Percentiles rank a stretch among this genome's conserved stretches.
These are phyloP conservation scores for Nicotiana paniculata DNA, from an alignment of 257 asterid species.

Conservation along the genomic window DNA sequence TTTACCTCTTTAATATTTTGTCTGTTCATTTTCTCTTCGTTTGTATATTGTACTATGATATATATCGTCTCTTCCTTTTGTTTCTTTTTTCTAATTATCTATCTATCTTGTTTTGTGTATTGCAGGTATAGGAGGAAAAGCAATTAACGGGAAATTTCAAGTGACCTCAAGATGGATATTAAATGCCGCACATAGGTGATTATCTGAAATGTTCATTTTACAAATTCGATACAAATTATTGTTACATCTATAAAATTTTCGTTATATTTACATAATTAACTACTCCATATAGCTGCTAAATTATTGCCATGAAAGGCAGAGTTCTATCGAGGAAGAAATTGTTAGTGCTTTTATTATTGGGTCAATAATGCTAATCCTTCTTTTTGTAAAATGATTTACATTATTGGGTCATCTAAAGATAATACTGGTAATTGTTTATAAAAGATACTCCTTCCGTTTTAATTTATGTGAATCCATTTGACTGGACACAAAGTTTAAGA, in stretches of 20 bases:
- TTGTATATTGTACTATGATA: background rate
- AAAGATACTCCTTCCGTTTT: too few species aligned
- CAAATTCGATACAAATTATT: background rate
- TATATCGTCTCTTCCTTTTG: background rate
- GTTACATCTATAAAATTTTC: too few species aligned
- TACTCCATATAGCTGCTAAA: background rate
- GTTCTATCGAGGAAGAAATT: too few species aligned
- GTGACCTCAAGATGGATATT: background rate
- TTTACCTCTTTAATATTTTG: background rate
- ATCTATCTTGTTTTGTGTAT: background rate
- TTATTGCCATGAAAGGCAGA: background rate
- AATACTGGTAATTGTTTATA: too few species aligned
- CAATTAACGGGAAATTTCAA: background rate
- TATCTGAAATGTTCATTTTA: background rate
- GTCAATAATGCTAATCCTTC: too few species aligned
- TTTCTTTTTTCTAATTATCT: background rate
- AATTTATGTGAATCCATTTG: too few species aligned
- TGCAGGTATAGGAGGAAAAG: conserved; percentile 12
- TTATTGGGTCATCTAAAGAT: too few species aligned
- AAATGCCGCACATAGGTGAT: background rate
- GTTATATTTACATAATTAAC: background rate
- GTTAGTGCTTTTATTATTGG: too few species aligned
- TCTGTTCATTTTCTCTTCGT: background rate
- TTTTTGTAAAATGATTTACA: too few species aligned
- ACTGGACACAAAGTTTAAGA: too few species aligned